These are phyloP conservation scores for Hypholoma sublateritium DNA, from an alignment of 768 basidiomycete genomes.

Conservation along the genomic window DNA sequence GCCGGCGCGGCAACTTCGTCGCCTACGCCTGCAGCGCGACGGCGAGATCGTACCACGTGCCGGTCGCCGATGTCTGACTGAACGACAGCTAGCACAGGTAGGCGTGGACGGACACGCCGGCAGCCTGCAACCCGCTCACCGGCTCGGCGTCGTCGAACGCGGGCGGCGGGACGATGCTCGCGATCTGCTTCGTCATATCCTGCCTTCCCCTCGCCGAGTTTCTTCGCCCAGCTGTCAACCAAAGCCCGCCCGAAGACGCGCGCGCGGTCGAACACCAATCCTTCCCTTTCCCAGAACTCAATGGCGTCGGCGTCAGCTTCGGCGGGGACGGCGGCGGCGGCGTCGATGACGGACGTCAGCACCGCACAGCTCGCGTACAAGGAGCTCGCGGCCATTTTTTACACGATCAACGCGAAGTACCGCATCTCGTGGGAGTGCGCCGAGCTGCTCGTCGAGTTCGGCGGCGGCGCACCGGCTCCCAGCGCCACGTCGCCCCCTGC, in stretches of 20 bases:
- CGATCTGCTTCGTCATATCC: slow-evolving; percentile 40
- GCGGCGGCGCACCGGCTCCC: no score
- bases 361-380: slow-evolving; percentile 41
- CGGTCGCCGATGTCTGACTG: slow-evolving; percentile 46
- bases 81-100: slow-evolving; percentile 65
- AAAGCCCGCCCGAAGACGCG: slow-evolving; percentile 38
- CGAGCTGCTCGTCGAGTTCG: slow-evolving; percentile 82
- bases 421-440: slow-evolving; percentile 91
- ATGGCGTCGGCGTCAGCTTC: slow-evolving; percentile 1
- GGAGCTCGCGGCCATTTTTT: slow-evolving; percentile 56
- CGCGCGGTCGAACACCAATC: slow-evolving; percentile 56
- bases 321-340: no score
- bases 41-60: slow-evolving; percentile 76
- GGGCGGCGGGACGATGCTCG: slow-evolving; percentile 33
- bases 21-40: slow-evolving; percentile 56
- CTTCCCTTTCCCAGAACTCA: slow-evolving; percentile 20
- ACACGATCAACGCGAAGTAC: slow-evolving; percentile 72
- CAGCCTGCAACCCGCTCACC: slow-evolving; percentile 34
- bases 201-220: slow-evolving; percentile 45
- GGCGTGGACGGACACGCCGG: slow-evolving; percentile 48
- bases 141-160: slow-evolving; percentile 27
- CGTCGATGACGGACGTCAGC: slow-evolving; percentile 1
- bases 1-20: slow-evolving; percentile 26
- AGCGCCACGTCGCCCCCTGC: slow-evolving; percentile 30
- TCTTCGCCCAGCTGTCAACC: slow-evolving; percentile 37